phyloP scores from a whole-genome alignment of 345 rosid species.

The Camelina hispida region DNA sequence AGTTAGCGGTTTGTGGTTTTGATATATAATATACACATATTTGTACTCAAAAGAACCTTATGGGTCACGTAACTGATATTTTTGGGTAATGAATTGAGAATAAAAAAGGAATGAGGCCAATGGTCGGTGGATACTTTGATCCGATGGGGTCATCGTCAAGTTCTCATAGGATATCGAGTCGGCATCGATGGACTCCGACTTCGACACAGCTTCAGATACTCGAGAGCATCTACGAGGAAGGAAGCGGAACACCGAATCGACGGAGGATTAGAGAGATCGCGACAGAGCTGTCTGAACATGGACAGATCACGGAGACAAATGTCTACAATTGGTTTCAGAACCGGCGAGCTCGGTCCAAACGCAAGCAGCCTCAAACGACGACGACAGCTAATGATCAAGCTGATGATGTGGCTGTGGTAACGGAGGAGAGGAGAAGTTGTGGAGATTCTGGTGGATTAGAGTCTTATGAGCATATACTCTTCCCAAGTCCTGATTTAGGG shows the following conservation, averaged over 20 bases:
- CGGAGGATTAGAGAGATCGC: conserved; percentile 67
- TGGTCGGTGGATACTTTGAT: conserved; percentile 46
- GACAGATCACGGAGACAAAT: conserved; percentile 71
- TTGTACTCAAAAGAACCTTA: background rate
- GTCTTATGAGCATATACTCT: conserved; percentile 44
- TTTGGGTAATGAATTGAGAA: background rate
- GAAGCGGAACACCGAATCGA: conserved; percentile 62
- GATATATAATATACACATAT: background rate
- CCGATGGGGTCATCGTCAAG: conserved; percentile 49
- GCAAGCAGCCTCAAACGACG: conserved; percentile 50
- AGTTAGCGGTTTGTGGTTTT: background rate
- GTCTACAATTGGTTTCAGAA: conserved; percentile 88
- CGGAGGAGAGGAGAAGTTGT: conserved; percentile 47
- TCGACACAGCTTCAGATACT: conserved; percentile 63
- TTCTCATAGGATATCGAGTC: conserved; percentile 52
- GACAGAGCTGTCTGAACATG: conserved; percentile 55
- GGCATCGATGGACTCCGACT: conserved; percentile 85
- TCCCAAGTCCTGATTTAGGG: conserved; percentile 49
- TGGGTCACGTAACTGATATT: conserved; percentile 12
- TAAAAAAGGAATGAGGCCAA: conserved; percentile 48
- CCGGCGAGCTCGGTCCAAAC: conserved; percentile 72
- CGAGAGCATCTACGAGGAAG: conserved; percentile 57
- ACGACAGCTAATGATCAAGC: conserved; percentile 12
- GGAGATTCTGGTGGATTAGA: conserved; percentile 43
- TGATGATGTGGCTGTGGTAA: conserved; percentile 42